Evolutionary conservation across 2,329 filamentous ascomycete species (phyloP), one percentile per base, ranked within the genome.

Genomic region (Cordyceps tenuipes): DNA sequence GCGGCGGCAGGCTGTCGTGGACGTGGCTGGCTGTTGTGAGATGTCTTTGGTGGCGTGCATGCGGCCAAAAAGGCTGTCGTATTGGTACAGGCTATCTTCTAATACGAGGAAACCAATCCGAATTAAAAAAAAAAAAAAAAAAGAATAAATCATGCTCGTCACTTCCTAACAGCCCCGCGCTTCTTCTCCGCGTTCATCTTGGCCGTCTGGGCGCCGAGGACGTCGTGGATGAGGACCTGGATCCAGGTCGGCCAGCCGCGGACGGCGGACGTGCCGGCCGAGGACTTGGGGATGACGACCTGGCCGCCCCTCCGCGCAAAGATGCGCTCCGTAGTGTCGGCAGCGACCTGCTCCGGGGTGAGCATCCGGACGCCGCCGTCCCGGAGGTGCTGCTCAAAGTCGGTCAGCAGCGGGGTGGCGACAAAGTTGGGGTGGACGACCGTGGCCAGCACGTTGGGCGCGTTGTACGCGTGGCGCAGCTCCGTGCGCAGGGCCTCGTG

Each of bases 401-500:
- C 62, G 73, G 71, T 53, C 1, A 64, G 59, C 36, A 66, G 49
- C 34, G 56, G 61, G 1, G 65, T 65, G 10, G 44, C 46, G 26
- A 64, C 62, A 43, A 61, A 65, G 55, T 61, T 68, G 68, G 82
- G 85, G 63, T 81, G 82, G 57, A 88, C 77, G 4, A 85, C 66
- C 6, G 88, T 78, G 1, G 84, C 87, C 41, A 85, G 75, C n/a
- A 89, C 81, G 49, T 77, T 77, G 0, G 78, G 79, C 1, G 84
- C 84, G 34, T 80, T 76, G 68, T 88, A 86, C 7, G 78, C 70
- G 8, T 79, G 80, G 36, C 72, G 72, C 48, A 86, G 69, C 68
- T 86, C 83, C 0, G 76, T 73, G 1, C 76, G 71, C 1, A 86
- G 70, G 0, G 76, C 85, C 69, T 89, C 85, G 68, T 89, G 85